phyloP scores from a whole-genome alignment of 768 basidiomycete species.

The Cubamyces lactineus region DNA sequence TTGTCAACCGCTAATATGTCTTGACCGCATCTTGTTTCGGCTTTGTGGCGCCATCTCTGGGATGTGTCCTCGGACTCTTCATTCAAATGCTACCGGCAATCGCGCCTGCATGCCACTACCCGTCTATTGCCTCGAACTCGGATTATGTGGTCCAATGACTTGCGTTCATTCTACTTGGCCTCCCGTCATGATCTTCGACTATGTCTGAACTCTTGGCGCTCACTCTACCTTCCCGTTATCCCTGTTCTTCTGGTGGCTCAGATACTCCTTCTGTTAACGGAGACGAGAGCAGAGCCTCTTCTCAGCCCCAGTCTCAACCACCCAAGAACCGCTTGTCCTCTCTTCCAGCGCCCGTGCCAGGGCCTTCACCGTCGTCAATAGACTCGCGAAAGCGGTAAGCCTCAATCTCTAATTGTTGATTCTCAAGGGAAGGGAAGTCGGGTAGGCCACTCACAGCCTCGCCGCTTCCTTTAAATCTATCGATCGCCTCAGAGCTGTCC shows the following conservation, averaged over 20 bases:
- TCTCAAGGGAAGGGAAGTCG: too few relatives aligned
- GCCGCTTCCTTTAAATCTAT: too few relatives aligned
- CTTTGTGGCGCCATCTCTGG: too few relatives aligned
- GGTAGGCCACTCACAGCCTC: too few relatives aligned
- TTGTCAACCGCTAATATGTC: slow-evolving; percentile 1
- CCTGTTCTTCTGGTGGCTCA: slow-evolving; percentile 5
- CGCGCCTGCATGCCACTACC: too few relatives aligned
- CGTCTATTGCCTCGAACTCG: too few relatives aligned
- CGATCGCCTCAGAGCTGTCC: too few relatives aligned
- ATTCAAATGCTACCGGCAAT: too few relatives aligned
- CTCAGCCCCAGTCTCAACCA: slow-evolving; percentile 37
- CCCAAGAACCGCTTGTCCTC: slow-evolving; percentile 54
- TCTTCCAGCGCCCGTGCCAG: slow-evolving; percentile 46
- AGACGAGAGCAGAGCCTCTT: slow-evolving; percentile 49
- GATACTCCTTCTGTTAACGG: slow-evolving; percentile 51
- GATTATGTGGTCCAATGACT: background rate
- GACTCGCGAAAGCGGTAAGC: slow-evolving; percentile 69
- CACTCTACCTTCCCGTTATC: background rate
- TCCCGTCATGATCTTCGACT: background rate
- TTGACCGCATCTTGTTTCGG: background rate
- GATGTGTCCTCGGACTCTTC: too few relatives aligned
- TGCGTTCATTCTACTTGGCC: background rate
- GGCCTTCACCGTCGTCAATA: slow-evolving; percentile 53
- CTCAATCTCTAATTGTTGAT: background rate
- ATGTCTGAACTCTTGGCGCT: background rate